phyloP scores from a whole-genome alignment of 768 basidiomycete species.

The Mrakia frigida region DNA sequence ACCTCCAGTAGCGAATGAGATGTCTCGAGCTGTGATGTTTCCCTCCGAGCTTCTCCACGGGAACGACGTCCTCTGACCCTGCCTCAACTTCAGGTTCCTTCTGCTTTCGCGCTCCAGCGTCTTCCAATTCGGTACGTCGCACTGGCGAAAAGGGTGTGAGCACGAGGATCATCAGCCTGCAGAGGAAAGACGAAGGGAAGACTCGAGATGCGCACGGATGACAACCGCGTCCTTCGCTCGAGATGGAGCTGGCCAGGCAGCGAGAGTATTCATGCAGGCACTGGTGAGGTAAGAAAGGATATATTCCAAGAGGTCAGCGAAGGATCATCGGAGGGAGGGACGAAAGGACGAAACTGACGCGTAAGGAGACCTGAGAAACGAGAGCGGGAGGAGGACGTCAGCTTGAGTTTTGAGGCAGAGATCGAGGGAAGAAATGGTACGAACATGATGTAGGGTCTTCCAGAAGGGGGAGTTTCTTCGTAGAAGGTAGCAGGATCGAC shows the following conservation, averaged over 20 bases:
- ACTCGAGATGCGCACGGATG: slow-evolving; percentile 1
- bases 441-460: slow-evolving; percentile 38
- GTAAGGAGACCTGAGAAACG: slow-evolving; percentile 19
- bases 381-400: not conserved
- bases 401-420: not conserved
- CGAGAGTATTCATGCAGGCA: slow-evolving; percentile 37
- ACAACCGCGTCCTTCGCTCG: slow-evolving; percentile 27
- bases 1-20: slow-evolving; percentile 33
- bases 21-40: slow-evolving; percentile 11
- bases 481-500: slow-evolving; percentile 33
- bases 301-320: not conserved
- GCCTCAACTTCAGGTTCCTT: not conserved
- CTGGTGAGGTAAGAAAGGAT: slow-evolving; percentile 24
- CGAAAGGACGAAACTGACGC: slow-evolving; percentile 12
- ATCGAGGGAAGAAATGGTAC: not conserved
- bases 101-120: slow-evolving; percentile 13
- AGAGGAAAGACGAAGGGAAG: not conserved
- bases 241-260: slow-evolving; percentile 30
- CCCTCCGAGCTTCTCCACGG: slow-evolving; percentile 30
- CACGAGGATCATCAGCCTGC: not conserved
- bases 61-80: slow-evolving; percentile 31
- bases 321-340: not conserved
- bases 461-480: slow-evolving; percentile 32
- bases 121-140: slow-evolving; percentile 21
- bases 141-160: slow-evolving; percentile 1